phyloP scores from a whole-genome alignment of 148 eudicot genomes.

The Heliamphora exappendiculata region DNA sequence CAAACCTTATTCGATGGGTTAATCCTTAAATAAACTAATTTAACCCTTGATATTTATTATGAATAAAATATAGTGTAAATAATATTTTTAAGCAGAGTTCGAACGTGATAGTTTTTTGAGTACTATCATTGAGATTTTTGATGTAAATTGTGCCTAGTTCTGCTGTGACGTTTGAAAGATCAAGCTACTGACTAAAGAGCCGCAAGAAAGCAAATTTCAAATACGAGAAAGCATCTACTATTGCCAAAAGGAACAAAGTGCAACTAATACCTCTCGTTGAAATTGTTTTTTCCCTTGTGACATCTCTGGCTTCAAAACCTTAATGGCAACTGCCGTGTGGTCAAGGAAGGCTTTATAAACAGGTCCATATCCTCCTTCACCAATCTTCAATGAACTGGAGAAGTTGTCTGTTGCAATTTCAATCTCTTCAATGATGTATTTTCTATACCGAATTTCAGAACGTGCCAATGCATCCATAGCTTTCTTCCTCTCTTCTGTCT shows the following conservation, averaged over 20 bases:
- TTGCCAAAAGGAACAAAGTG: background rate
- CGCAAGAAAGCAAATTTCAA: background rate
- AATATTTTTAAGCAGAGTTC: too few relatives aligned
- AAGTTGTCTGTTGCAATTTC: constrained; percentile 59
- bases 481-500: constrained; percentile 32
- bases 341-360: constrained; percentile 63
- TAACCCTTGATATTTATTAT: too few relatives aligned
- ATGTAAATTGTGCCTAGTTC: background rate
- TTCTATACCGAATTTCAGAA: constrained; percentile 28
- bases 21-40: too few relatives aligned
- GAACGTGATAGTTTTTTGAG: too few relatives aligned
- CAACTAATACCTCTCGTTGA: constrained; percentile 49
- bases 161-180: background rate
- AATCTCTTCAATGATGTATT: constrained; percentile 57
- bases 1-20: too few relatives aligned
- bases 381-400: constrained; percentile 49
- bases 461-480: constrained; percentile 24
- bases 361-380: constrained; percentile 96
- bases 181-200: background rate
- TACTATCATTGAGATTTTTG: too few relatives aligned
- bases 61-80: too few relatives aligned
- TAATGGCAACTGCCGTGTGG: constrained; percentile 74
- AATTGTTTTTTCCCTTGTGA: constrained; percentile 72
- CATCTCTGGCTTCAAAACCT: constrained; percentile 58
- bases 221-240: background rate